These are phyloP conservation scores for Diaporthe longicolla DNA, from an alignment of 2,329 filamentous ascomycete species.

Conservation along the genomic window DNA sequence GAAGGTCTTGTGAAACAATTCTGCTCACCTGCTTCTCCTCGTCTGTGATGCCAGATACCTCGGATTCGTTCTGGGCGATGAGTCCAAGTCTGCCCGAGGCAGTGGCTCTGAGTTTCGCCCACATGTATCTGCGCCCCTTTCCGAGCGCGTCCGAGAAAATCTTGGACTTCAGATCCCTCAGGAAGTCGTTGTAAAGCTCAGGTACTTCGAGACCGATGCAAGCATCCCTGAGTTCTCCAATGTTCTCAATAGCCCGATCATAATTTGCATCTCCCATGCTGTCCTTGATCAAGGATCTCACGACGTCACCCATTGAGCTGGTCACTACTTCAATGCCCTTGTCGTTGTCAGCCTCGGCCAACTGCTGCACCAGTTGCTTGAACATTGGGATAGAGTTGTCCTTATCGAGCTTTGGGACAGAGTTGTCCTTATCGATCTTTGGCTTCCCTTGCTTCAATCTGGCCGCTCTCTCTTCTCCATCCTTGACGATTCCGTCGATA, in stretches of 20 bases:
- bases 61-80: conserved; percentile 74
- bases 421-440: conserved; percentile 74
- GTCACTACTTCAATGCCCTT: conserved; percentile 76
- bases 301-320: conserved; percentile 81
- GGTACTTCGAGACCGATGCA: conserved; percentile 83
- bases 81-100: conserved; percentile 71
- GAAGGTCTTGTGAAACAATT: not conserved
- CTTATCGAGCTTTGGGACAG: conserved; percentile 84
- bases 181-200: conserved; percentile 80
- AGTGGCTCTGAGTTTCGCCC: conserved; percentile 78
- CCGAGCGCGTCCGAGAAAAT: conserved; percentile 78
- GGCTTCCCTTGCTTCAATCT: conserved; percentile 48
- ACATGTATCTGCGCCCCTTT: conserved; percentile 86
- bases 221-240: conserved; percentile 84
- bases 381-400: conserved; percentile 92
- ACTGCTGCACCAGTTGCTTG: conserved; percentile 76
- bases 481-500: not conserved
- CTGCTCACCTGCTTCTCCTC: conserved; percentile 74
- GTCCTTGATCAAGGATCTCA: conserved; percentile 76
- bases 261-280: conserved; percentile 85
- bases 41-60: conserved; percentile 76
- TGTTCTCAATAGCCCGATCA: conserved; percentile 78
- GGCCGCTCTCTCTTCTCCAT: conserved; percentile 43
- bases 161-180: conserved; percentile 79
- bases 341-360: conserved; percentile 65